Evolutionary conservation across 331 rosid genomes (phyloP).

Genomic region (Acacia pycnantha): DNA sequence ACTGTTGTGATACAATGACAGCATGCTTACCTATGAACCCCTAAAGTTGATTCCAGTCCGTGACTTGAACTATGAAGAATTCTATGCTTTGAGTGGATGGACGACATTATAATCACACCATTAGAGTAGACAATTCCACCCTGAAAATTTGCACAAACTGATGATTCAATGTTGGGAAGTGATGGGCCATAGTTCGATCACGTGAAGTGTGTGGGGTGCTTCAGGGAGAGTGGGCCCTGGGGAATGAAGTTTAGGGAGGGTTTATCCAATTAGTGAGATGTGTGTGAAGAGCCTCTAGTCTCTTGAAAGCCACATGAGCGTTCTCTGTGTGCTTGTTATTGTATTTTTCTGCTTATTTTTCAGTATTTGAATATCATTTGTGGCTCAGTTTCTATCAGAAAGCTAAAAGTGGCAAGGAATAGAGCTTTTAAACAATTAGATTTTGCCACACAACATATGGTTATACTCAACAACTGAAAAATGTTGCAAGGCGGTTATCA

Average conservation of each 20-base stretch:
- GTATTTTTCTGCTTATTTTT: background rate
- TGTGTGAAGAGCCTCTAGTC: background rate
- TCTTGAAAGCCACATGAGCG: background rate
- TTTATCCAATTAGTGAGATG: background rate
- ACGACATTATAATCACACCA: slow-evolving; percentile 66
- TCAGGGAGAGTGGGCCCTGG: background rate
- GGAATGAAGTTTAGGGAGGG: background rate
- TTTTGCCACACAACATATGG: background rate
- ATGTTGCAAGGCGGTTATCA: background rate
- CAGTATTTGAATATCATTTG: background rate
- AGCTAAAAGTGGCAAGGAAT: slow-evolving; percentile 20
- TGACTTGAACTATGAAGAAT: slow-evolving; percentile 52
- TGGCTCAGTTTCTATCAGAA: background rate
- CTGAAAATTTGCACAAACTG: slow-evolving; percentile 46
- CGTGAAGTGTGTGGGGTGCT: background rate
- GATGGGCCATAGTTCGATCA: background rate
- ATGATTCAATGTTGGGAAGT: slow-evolving; percentile 15
- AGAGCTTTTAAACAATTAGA: background rate
- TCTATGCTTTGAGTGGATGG: slow-evolving; percentile 60
- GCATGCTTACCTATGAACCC: slow-evolving; percentile 58
- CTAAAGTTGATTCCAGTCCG: slow-evolving; percentile 73
- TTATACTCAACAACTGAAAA: slow-evolving; percentile 15
- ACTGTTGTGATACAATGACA: background rate
- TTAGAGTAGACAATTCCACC: slow-evolving; percentile 92
- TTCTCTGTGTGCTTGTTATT: background rate